phyloP scores from a whole-genome alignment of 2,329 filamentous ascomycete species.

The Penicillium sp. region DNA sequence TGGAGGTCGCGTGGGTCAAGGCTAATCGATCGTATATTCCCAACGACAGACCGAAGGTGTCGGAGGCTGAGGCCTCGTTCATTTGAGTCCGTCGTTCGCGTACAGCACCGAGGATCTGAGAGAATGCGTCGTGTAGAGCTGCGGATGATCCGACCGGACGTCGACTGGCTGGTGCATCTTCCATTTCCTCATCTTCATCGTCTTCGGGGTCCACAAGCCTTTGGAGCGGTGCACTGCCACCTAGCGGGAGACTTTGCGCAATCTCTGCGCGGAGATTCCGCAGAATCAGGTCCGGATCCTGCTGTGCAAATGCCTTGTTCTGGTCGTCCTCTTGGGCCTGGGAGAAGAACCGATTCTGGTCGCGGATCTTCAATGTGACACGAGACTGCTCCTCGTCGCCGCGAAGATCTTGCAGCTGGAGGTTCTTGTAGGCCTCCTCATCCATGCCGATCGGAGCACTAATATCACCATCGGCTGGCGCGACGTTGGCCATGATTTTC shows the following conservation, averaged over 20 bases:
- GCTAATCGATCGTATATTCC: conserved; percentile 58
- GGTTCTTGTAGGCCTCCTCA: conserved; percentile 67
- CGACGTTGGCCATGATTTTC: conserved; percentile 85
- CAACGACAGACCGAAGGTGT: conserved; percentile 46
- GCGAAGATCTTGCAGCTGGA: conserved; percentile 74
- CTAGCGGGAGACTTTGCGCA: conserved; percentile 41
- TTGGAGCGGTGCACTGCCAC: conserved; percentile 64
- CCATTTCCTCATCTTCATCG: conserved; percentile 54
- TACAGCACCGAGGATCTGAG: conserved; percentile 57
- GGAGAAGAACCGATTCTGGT: conserved; percentile 79
- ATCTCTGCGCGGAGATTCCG: conserved; percentile 61
- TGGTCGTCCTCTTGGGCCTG: conserved; percentile 44
- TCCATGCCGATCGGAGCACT: conserved; percentile 63
- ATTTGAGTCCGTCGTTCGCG: conserved; percentile 53
- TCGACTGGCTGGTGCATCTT: conserved; percentile 39
- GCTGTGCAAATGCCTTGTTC: conserved; percentile 60
- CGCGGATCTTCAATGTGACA: conserved; percentile 79
- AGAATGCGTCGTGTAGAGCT: conserved; percentile 53
- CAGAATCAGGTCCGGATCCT: conserved; percentile 66
- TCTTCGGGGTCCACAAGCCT: conserved; percentile 53
- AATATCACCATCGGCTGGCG: conserved; percentile 68
- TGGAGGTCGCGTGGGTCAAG: conserved; percentile 83
- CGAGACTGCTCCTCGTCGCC: conserved; percentile 69
- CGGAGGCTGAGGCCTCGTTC: conserved; percentile 33
- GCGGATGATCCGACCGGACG: conserved; percentile 63